These are phyloP conservation scores for Pythium catenulatum DNA, from an alignment of 352 stramenopile genomes.

Conservation along the genomic window DNA sequence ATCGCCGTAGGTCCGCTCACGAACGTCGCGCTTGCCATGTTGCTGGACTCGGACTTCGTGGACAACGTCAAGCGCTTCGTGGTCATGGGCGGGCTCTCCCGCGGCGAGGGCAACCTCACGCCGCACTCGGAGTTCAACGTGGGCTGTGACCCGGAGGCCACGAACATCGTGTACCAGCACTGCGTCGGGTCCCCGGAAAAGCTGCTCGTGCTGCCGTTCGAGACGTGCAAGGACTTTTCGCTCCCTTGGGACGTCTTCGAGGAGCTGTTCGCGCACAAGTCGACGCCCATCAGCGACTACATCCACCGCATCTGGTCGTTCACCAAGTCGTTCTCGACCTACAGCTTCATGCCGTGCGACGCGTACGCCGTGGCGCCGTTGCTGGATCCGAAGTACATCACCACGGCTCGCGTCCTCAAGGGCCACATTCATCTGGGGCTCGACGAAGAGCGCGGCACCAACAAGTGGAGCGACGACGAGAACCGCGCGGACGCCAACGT, in stretches of 20 bases:
- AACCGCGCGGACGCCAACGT: conserved; percentile 70
- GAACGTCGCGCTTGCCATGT: conserved; percentile 86
- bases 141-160: conserved; percentile 88
- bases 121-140: conserved; percentile 89
- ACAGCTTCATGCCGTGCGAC: conserved; percentile 84
- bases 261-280: conserved; percentile 74
- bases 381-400: conserved; percentile 77
- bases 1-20: conserved; percentile 86
- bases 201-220: conserved; percentile 83
- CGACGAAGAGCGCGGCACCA: conserved; percentile 74
- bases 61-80: conserved; percentile 79
- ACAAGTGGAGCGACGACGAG: conserved; percentile 70
- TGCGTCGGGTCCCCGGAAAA: conserved; percentile 70
- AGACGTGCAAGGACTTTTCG: conserved; percentile 77
- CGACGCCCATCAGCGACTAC: conserved; percentile 69
- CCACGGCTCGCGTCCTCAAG: conserved; percentile 64
- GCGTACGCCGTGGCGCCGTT: conserved; percentile 86
- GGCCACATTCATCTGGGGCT: conserved; percentile 79
- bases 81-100: conserved; percentile 86
- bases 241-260: conserved; percentile 85
- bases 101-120: conserved; percentile 84
- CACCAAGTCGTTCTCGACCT: conserved; percentile 69
- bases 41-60: conserved; percentile 84
- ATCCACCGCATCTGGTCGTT: conserved; percentile 82
- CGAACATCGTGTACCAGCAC: conserved; percentile 85